Conservation (phyloP, 2,329 filamentous ascomycete species). For the Fusarium sp. region DNA sequence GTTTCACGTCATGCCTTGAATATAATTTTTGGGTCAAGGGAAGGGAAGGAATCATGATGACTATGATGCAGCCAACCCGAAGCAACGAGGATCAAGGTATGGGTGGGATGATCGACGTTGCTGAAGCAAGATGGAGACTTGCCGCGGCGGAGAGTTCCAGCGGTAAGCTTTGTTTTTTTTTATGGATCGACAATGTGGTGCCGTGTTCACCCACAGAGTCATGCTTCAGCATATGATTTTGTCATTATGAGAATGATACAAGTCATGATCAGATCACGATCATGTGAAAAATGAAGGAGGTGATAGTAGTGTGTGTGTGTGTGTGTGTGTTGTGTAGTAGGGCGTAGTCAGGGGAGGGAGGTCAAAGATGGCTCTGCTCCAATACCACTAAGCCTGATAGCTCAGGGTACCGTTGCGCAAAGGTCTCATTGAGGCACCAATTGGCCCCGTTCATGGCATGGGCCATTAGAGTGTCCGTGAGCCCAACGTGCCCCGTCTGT, state of each 20-base stretch:
- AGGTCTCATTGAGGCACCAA: slow-evolving; percentile 30
- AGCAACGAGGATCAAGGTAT: neutral
- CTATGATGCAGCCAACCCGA: neutral
- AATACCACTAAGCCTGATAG: slow-evolving; percentile 31
- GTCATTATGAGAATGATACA: slow-evolving; percentile 24
- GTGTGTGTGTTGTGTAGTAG: neutral
- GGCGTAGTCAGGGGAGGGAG: neutral
- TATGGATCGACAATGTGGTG: slow-evolving; percentile 40
- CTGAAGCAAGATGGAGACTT: slow-evolving; percentile 24
- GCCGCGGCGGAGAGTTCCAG: slow-evolving; percentile 26
- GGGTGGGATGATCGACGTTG: slow-evolving; percentile 26
- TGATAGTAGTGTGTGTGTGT: neutral
- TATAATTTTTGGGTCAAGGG: neutral
- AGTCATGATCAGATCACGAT: slow-evolving; percentile 16
- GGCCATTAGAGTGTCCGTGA: slow-evolving; percentile 34
- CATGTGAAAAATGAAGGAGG: slow-evolving; percentile 4
- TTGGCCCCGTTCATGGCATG: slow-evolving; percentile 38
- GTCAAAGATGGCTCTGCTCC: slow-evolving; percentile 17
- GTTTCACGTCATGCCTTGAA: slow-evolving; percentile 15
- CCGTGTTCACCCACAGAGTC: slow-evolving; percentile 40
- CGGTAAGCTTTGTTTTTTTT: slow-evolving; percentile 9
- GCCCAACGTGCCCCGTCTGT: slow-evolving; percentile 37
- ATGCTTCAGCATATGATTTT: slow-evolving; percentile 30
- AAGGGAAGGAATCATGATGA: neutral
- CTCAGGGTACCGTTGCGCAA: slow-evolving; percentile 37